Percentiles rank a stretch among this genome's conserved stretches.
Conservation (phyloP, 305 asterid species). For the Nicotiana rustica region DNA sequence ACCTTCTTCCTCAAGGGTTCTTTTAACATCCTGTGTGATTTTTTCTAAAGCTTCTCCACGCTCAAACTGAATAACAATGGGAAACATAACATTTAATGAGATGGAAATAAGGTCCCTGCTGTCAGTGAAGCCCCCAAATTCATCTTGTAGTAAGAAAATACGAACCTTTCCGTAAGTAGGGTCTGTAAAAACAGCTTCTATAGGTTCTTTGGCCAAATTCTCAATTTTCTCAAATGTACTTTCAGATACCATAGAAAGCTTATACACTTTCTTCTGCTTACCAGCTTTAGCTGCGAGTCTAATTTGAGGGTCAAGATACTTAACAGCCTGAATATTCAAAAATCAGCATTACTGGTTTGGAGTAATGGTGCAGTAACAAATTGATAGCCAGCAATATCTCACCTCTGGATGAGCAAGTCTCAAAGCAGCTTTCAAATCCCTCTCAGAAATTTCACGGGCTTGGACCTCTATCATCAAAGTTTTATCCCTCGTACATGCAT, state of each 20-base stretch:
- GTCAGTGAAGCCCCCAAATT: slow-evolving; percentile 10
- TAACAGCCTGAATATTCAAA: slow-evolving; percentile 70
- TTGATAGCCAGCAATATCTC: slow-evolving; percentile 37
- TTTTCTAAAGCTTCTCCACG: slow-evolving; percentile 97
- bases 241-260: slow-evolving; percentile 75
- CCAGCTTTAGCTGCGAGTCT: slow-evolving; percentile 94
- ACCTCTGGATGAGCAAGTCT: slow-evolving; percentile 98
- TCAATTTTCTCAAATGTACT: slow-evolving; percentile 76
- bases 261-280: slow-evolving; percentile 80
- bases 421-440: slow-evolving; percentile 85
- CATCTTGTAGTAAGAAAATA: slow-evolving; percentile 19
- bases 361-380: slow-evolving; percentile 4
- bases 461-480: slow-evolving; percentile 98
- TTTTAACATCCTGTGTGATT: slow-evolving; percentile 73
- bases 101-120: slow-evolving; percentile 29
- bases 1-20: slow-evolving; percentile 77
- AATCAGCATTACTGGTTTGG: slow-evolving; percentile 2
- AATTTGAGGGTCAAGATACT: slow-evolving; percentile 89
- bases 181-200: slow-evolving; percentile 88
- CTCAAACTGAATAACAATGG: slow-evolving; percentile 65
- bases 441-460: slow-evolving; percentile 88
- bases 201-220: slow-evolving; percentile 80
- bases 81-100: slow-evolving; percentile 36
- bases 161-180: slow-evolving; percentile 94
- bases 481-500: slow-evolving; percentile 98